Base-by-base conservation (phyloP, 1,139 yeast genomes). In the Debaryomyces sp. region DNA sequence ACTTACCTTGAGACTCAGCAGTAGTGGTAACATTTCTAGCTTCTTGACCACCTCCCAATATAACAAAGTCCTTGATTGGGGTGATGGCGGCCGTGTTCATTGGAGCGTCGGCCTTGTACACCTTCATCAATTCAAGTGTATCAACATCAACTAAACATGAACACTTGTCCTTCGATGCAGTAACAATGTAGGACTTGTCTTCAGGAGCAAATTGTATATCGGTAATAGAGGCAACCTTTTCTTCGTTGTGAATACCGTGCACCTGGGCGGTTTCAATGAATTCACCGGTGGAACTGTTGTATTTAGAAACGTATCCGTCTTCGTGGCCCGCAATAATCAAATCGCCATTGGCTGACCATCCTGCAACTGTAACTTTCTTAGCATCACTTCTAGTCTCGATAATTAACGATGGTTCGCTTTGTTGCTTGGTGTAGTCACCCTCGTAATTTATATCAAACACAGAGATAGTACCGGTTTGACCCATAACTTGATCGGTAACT, bases 1-100 rank as follows among this genome's bases (percentile, higher is more conserved):
- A 94, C 67, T 90, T 90, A 76, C 99, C 99, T 71, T 94, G 97
- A 47, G 89, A 81, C 54, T 95, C 87, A 42, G 95, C 83, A 37
- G 98, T 91, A 26, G 98, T 94, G 42, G 99, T 94, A 67, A 94
- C 99, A 70, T 92, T 96, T 72, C 92, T 84, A 37, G 99, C 99
- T 67, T 92, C 98, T 77, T 94, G 99, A 83, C 99, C 99, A 73
- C 99, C 99, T 49, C 99, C 99, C 56, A 95, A 80, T 48, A 94
- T 87, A 54, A 94, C 89, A 66, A 87, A 92, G 66, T 94, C 95
- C 73, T 95, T 94, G 50, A 84, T 77, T 24, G 98, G 94, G 8
- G 99, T 92, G 58, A 94, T 87, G 55, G 96, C 87, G 24, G 98
- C 99, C 32, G 96, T 84, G 76, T 95, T 95, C 81, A 95, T 81